Evolutionary conservation across 2,329 filamentous ascomycete genomes (phyloP).

Genomic region (Colletotrichum tanaceti): DNA sequence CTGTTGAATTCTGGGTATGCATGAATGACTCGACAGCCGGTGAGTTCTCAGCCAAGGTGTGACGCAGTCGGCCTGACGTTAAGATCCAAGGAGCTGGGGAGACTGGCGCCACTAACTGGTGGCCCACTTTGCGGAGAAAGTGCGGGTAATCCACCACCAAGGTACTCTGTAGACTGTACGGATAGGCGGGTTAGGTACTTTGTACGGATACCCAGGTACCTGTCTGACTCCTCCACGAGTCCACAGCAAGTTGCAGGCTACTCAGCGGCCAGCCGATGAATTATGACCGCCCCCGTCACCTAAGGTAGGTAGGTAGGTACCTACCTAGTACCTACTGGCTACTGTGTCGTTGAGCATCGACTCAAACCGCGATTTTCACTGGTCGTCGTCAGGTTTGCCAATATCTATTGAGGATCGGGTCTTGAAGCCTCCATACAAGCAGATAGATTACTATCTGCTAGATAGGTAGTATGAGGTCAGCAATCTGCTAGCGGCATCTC

Average conservation of each 20-base stretch:
- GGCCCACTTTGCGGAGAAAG: slow-evolving; percentile 39
- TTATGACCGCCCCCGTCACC: not conserved
- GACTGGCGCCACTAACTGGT: slow-evolving; percentile 2
- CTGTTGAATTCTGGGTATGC: slow-evolving; percentile 9
- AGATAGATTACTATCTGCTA: no score
- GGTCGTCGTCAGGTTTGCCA: not conserved
- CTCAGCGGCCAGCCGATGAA: no score
- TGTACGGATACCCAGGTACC: no score
- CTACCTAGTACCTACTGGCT: no score
- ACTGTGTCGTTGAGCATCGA: not conserved
- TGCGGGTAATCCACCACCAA: slow-evolving; percentile 24
- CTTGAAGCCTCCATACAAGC: not conserved
- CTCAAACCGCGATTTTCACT: not conserved
- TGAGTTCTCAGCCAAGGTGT: slow-evolving; percentile 30
- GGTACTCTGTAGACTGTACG: no score
- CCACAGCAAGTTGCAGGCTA: not conserved
- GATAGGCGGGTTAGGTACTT: not conserved
- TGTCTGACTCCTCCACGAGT: slow-evolving; percentile 23
- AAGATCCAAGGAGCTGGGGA: not conserved
- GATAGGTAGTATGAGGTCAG: not conserved
- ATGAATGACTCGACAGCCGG: slow-evolving; percentile 26
- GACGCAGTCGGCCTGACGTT: slow-evolving; percentile 30
- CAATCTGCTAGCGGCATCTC: not conserved
- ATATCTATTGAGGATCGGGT: not conserved
- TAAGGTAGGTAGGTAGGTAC: no score